phyloP scores from a whole-genome alignment of 306 rosid genomes.

The Sophora flavescens region DNA sequence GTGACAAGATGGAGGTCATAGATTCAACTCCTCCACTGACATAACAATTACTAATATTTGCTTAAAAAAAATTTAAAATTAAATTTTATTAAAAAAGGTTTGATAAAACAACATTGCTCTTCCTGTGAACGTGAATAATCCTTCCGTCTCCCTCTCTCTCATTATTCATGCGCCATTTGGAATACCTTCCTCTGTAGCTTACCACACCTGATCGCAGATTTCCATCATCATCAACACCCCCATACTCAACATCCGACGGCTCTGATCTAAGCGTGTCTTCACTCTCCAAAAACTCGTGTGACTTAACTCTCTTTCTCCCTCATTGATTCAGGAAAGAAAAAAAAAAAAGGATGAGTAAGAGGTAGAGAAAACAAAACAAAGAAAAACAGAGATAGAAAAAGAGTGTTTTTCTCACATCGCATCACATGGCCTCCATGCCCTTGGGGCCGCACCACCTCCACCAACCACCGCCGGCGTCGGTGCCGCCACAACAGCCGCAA shows the following conservation, averaged over 20 bases:
- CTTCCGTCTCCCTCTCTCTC: too few species aligned
- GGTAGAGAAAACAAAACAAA: background rate
- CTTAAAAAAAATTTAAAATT: too few species aligned
- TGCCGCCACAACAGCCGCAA: slow-evolving; percentile 47
- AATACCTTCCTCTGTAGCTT: slow-evolving; percentile 21
- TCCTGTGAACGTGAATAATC: too few species aligned
- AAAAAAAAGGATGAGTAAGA: slow-evolving; percentile 28
- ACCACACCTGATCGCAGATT: slow-evolving; percentile 40
- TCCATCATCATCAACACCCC: background rate
- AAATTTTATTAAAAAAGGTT: too few species aligned
- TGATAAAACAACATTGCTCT: too few species aligned
- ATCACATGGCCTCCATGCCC: slow-evolving; percentile 74
- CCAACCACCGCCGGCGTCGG: slow-evolving; percentile 48
- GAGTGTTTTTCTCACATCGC: background rate
- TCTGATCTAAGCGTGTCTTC: slow-evolving; percentile 40
- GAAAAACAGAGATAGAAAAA: background rate
- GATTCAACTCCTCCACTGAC: too few species aligned
- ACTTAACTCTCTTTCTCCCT: slow-evolving; percentile 24
- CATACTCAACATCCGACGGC: background rate
- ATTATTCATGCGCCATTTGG: background rate
- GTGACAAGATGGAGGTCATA: too few species aligned
- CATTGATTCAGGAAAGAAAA: slow-evolving; percentile 33
- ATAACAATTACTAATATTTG: too few species aligned
- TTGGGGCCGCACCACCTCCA: slow-evolving; percentile 65
- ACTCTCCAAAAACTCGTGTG: slow-evolving; percentile 40